A percentile compares a stretch with the other conserved stretches of the same genome.
phyloP scores from a whole-genome alignment of 208 protist genomes.

The Cochliopodium minus region DNA sequence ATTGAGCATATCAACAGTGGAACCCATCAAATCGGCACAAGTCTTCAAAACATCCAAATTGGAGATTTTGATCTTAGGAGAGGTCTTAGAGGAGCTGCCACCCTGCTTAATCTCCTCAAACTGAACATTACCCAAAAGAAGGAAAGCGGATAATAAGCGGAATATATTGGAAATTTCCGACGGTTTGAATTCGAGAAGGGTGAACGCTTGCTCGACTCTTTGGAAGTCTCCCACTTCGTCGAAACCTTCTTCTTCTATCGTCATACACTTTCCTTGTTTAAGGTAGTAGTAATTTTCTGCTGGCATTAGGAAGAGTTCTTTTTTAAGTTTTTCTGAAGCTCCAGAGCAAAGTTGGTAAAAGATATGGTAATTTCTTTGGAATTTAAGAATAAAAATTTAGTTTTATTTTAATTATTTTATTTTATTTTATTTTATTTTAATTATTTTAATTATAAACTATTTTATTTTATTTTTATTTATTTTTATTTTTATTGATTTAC shows the following conservation, averaged over 20 bases:
- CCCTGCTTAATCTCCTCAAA: conserved; percentile 17
- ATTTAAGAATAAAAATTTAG: no score
- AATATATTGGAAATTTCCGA: conserved; percentile 38
- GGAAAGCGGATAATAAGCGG: conserved; percentile 32
- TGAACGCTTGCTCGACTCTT: conserved; percentile 21
- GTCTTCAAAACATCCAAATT: no score
- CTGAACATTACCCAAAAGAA: conserved; percentile 23
- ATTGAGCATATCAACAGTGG: no score
- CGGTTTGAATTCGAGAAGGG: conserved; percentile 20
- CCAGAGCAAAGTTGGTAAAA: conserved; percentile 7
- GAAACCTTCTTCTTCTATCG: conserved; percentile 17
- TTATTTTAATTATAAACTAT: no score
- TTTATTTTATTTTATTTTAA: no score
- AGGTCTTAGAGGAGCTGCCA: no score
- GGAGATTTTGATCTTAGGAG: no score
- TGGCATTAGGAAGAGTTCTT: background rate
- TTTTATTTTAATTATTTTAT: no score
- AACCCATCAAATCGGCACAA: no score
- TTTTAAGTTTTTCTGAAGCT: background rate
- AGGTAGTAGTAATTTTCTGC: background rate
- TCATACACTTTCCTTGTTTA: background rate
- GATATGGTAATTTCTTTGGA: background rate
- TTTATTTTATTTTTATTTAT: no score
- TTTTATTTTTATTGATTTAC: no score
- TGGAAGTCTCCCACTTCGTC: conserved; percentile 26